A percentile compares a stretch with the other conserved stretches of the same genome.
phyloP scores from a whole-genome alignment of 176 grass and related monocot species.

The Cenchrus purpureus region DNA sequence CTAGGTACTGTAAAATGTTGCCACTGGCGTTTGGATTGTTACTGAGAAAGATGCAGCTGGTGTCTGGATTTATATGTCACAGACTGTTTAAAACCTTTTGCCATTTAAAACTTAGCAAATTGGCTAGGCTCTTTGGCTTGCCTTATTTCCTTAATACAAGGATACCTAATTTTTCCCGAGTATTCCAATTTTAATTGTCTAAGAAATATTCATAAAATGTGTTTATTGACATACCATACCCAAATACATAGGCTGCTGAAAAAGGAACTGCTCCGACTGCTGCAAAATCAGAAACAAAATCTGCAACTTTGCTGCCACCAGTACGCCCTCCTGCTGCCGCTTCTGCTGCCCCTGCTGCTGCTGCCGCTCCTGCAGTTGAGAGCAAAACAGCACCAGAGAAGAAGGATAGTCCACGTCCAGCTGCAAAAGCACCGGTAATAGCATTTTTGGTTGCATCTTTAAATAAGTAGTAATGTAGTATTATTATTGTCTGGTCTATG shows the following conservation, averaged over 20 bases:
- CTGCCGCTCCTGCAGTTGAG: constrained; percentile 34
- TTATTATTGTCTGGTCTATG: not conserved
- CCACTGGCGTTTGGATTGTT: not conserved
- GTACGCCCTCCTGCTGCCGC: constrained; percentile 9
- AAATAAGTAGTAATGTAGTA: not conserved
- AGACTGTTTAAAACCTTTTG: not conserved
- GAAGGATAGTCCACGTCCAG: constrained; percentile 56
- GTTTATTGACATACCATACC: constrained; percentile 11
- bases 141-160: not conserved
- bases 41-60: not conserved
- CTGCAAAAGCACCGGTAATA: constrained; percentile 63
- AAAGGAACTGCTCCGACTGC: constrained; percentile 46
- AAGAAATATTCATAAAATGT: not conserved
- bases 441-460: not conserved
- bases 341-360: not conserved
- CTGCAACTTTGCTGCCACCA: constrained; percentile 46
- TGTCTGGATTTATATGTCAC: not conserved
- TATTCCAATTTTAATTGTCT: not conserved
- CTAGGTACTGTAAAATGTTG: not conserved
- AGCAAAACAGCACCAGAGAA: constrained; percentile 64
- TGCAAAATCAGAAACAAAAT: constrained; percentile 73
- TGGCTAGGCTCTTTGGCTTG: not conserved
- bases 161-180: not conserved
- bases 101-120: not conserved
- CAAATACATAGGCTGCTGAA: constrained; percentile 50